phyloP scores from a whole-genome alignment of 352 stramenopile species.

The Phytophthora macrochlamydospora region DNA sequence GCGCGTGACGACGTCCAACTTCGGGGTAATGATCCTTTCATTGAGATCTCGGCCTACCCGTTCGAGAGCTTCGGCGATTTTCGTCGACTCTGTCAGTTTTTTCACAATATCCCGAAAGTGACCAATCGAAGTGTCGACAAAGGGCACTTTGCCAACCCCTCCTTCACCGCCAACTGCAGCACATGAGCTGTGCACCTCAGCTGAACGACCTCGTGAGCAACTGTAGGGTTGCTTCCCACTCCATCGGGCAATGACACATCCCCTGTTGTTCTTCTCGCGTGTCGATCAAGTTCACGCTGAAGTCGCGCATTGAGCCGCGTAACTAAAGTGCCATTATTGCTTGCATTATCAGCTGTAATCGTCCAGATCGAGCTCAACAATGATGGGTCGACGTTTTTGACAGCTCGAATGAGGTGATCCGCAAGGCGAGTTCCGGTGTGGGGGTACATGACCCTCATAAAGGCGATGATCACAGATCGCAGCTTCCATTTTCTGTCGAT shows the following conservation, averaged over 20 bases:
- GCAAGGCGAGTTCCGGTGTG: background rate
- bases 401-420: background rate
- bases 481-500: constrained; percentile 16
- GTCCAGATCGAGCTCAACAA: constrained; percentile 3
- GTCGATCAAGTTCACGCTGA: background rate
- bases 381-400: background rate
- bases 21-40: background rate
- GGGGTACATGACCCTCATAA: constrained; percentile 5
- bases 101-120: constrained; percentile 3
- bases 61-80: constrained; percentile 1
- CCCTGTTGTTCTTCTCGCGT: background rate
- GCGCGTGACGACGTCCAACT: background rate
- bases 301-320: background rate
- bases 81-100: background rate
- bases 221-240: background rate
- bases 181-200: background rate
- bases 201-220: background rate
- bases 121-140: background rate
- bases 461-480: constrained; percentile 19
- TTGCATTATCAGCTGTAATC: constrained; percentile 3
- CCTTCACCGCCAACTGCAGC: background rate
- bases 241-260: background rate
- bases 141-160: background rate
- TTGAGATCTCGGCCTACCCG: background rate
- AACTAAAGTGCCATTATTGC: background rate